phyloP scores from a whole-genome alignment of 257 asterid species.

The Craterostigma plantagineum region DNA sequence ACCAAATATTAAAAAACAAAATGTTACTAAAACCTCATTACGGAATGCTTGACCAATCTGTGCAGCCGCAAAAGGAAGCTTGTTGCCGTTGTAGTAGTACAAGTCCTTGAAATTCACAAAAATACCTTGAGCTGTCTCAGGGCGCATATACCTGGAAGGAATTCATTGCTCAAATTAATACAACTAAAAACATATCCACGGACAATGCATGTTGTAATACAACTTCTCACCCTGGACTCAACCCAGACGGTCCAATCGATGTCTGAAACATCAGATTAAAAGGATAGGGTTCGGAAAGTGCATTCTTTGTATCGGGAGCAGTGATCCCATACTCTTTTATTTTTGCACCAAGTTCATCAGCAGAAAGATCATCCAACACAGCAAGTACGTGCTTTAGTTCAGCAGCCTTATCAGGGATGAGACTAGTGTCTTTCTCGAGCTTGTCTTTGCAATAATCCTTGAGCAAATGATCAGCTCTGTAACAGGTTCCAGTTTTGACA shows the following conservation, averaged over 20 bases:
- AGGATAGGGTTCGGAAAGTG: slow-evolving; percentile 55
- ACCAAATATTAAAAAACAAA: background rate
- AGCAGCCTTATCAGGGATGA: slow-evolving; percentile 22
- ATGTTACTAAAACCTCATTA: slow-evolving; percentile 2
- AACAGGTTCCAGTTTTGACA: slow-evolving; percentile 45
- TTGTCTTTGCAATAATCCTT: slow-evolving; percentile 55
- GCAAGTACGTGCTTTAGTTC: slow-evolving; percentile 44
- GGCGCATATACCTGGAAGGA: background rate
- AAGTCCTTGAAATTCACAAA: slow-evolving; percentile 31
- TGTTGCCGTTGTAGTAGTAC: slow-evolving; percentile 27
- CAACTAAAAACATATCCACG: background rate
- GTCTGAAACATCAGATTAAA: slow-evolving; percentile 58
- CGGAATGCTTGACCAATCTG: slow-evolving; percentile 24
- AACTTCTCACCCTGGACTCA: slow-evolving; percentile 40
- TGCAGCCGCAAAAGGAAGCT: slow-evolving; percentile 40
- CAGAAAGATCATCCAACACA: slow-evolving; percentile 41
- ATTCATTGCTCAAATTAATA: background rate
- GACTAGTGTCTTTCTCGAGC: slow-evolving; percentile 35
- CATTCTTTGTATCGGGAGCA: slow-evolving; percentile 47
- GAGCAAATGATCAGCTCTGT: slow-evolving; percentile 54
- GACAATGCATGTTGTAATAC: no score
- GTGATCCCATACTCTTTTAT: slow-evolving; percentile 40
- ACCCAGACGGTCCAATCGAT: slow-evolving; percentile 52
- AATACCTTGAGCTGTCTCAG: slow-evolving; percentile 6
- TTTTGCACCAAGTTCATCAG: slow-evolving; percentile 42